Evolutionary conservation across 495 filamentous ascomycete genomes (phyloP).

Genomic region (Trichoderma orchidacearum): DNA sequence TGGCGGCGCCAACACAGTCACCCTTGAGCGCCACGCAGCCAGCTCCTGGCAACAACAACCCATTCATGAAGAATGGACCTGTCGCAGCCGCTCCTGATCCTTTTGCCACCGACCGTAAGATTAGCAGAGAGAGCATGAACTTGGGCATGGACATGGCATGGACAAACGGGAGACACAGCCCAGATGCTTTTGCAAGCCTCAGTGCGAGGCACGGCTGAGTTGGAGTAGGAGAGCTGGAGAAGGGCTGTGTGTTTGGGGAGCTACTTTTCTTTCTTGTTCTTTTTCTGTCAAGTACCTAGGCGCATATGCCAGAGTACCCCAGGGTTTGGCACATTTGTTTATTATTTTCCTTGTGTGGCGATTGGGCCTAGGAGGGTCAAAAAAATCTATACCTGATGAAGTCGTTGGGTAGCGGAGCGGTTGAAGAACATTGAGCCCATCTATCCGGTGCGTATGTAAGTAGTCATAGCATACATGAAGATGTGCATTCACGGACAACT

Average conservation of each 20-base stretch:
- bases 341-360: background rate
- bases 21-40: constrained; percentile 7
- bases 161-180: constrained; percentile 74
- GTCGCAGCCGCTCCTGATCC: background rate
- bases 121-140: constrained; percentile 83
- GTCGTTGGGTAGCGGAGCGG: background rate
- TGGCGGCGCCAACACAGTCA: constrained; percentile 11
- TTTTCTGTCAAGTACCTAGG: background rate
- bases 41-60: constrained; percentile 10
- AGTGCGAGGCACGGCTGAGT: constrained; percentile 40
- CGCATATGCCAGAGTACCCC: background rate
- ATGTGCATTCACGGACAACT: background rate
- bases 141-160: constrained; percentile 54
- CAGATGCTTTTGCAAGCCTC: constrained; percentile 92
- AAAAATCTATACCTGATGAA: background rate
- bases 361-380: background rate
- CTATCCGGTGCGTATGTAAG: background rate
- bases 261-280: background rate
- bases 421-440: background rate
- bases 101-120: constrained; percentile 33
- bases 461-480: background rate
- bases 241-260: background rate
- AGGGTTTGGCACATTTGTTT: background rate
- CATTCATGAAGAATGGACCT: constrained; percentile 6
- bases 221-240: background rate